Base-by-base conservation (phyloP, 2,329 filamentous ascomycete species). In the Ophiostoma angusticollis region DNA sequence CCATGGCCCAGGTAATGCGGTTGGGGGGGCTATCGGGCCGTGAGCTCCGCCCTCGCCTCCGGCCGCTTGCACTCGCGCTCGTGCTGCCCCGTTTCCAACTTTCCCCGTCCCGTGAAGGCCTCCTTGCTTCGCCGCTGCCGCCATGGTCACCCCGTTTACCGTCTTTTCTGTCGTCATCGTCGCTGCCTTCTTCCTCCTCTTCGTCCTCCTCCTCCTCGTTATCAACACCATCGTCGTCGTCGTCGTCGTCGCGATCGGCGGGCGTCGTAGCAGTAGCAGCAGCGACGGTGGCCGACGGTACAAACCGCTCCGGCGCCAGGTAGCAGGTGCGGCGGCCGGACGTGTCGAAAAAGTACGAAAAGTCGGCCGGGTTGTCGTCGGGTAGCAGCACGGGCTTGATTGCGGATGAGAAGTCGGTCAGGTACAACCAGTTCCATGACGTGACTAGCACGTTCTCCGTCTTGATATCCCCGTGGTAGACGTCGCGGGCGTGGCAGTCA, bases 391-490 rank as follows among this genome's bases (percentile, higher is more conserved):
- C 84, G 9, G 87, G 91, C 55, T 98, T 98, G 64, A 93, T 96
- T 0, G 84, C 80, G 0, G 89, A 86, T 4, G 89, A 94, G 57
- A 96, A 98, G 58, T 98, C 91, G n/a, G 87, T 80, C 27, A 98
- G 70, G 56, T 96, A 98, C 2, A 98, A 70, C 91, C 93, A 98
- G 62, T 96, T 95, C 91, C 91, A 98, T 6, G 91, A 96, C 0
- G 91, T 98, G 36, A 98, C 89, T 34, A 98, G 67, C 25, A 93
- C 77, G 52, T 98, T 98, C 59, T 98, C 89, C 2, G 89, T 91
- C 66, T 98, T 98, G 65, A 98, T 96, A 54, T 98, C 93, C 42
- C 91, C 93, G 56, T 98, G 91, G 56, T 87, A 96, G 37, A 98
- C 70, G 51, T 93, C 84, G 33, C 81, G 73, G 21, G 81, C 70